phyloP scores from a whole-genome alignment of 1,139 yeast species.

The Saccharomyces hybrid region DNA sequence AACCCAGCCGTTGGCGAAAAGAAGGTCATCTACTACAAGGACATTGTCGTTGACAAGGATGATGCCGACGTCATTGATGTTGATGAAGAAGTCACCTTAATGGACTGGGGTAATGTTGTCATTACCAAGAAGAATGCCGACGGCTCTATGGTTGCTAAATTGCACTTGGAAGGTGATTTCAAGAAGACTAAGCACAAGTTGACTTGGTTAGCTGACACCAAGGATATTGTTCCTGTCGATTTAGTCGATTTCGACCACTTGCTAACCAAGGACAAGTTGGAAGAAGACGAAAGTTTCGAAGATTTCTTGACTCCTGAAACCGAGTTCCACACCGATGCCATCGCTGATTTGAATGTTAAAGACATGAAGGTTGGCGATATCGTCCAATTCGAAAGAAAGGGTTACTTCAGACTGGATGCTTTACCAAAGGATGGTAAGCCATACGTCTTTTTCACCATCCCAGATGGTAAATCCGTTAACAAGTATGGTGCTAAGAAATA shows the following conservation, averaged over 20 bases:
- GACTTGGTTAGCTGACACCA: slow-evolving; percentile 90
- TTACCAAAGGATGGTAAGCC: slow-evolving; percentile 48
- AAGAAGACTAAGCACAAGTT: slow-evolving; percentile 91
- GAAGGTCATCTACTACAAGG: slow-evolving; percentile 59
- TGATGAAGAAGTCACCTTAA: slow-evolving; percentile 85
- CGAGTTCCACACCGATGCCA: slow-evolving; percentile 71
- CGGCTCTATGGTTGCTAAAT: slow-evolving; percentile 64
- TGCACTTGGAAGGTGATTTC: slow-evolving; percentile 95
- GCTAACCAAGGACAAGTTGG: slow-evolving; percentile 91
- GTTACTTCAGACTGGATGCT: slow-evolving; percentile 81
- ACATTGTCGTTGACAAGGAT: slow-evolving; percentile 74
- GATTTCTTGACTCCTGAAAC: slow-evolving; percentile 87
- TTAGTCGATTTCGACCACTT: slow-evolving; percentile 91
- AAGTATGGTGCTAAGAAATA: slow-evolving; percentile 67
- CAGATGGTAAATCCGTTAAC: slow-evolving; percentile 89
- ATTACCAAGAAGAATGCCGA: slow-evolving; percentile 62
- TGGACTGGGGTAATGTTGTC: slow-evolving; percentile 99
- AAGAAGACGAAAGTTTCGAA: slow-evolving; percentile 90
- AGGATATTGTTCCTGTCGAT: slow-evolving; percentile 61
- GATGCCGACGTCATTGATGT: slow-evolving; percentile 70
- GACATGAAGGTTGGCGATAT: slow-evolving; percentile 76
- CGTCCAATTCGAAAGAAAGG: slow-evolving; percentile 95
- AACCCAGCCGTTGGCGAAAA: slow-evolving; percentile 86
- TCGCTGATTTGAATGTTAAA: slow-evolving; percentile 75
- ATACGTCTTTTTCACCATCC: slow-evolving; percentile 84